Evolutionary conservation across 2,329 filamentous ascomycete genomes (phyloP).

Genomic region (Thelonectria rubi): DNA sequence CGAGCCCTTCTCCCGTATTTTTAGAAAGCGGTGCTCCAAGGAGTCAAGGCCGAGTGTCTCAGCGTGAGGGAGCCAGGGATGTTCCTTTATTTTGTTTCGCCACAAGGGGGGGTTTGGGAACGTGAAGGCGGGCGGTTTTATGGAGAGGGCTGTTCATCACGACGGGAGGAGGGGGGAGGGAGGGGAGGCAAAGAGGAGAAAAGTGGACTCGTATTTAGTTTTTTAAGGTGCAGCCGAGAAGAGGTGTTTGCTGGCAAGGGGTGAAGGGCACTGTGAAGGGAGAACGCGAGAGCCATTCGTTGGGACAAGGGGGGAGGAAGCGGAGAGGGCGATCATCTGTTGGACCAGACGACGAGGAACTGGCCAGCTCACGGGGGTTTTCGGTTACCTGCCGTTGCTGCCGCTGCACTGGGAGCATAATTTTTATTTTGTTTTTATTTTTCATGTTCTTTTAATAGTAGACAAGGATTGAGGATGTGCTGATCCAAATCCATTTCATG

Average conservation of each 20-base stretch:
- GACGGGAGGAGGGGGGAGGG: background rate
- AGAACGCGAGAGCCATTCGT: background rate
- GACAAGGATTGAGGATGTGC: background rate
- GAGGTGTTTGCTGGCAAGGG: background rate
- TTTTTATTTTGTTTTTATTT: too few relatives aligned
- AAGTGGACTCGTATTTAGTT: background rate
- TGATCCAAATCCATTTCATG: background rate
- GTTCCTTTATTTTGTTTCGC: constrained; percentile 3
- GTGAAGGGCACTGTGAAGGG: background rate
- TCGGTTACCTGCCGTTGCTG: background rate
- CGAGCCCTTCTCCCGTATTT: constrained; percentile 5
- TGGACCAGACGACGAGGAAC: background rate
- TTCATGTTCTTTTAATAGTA: background rate
- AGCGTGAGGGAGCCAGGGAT: constrained; percentile 6
- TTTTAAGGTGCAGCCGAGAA: background rate
- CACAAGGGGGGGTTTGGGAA: background rate
- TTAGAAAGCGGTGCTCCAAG: too few relatives aligned
- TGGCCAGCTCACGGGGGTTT: background rate
- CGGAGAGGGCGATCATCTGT: background rate
- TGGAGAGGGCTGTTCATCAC: constrained; percentile 10
- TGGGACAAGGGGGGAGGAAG: background rate
- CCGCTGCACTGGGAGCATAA: background rate
- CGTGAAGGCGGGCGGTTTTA: background rate
- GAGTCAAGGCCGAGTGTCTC: too few relatives aligned
- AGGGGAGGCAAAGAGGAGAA: background rate